phyloP scores from a whole-genome alignment of 139 green algal genomes.

The Picochlorum sp. region DNA sequence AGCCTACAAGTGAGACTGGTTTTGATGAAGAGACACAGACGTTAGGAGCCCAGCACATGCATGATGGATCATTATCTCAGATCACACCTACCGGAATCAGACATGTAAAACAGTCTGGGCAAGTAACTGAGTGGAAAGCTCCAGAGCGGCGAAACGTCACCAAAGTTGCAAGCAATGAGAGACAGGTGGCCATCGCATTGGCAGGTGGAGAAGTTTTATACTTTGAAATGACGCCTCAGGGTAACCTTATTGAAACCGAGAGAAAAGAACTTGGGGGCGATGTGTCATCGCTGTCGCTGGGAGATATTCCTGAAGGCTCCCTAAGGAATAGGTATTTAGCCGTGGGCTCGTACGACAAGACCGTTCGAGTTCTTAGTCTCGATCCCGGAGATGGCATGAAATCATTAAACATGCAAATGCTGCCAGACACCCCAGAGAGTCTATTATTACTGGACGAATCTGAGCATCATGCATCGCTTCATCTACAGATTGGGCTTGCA shows the following conservation, averaged over 20 bases:
- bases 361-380: constrained; percentile 79
- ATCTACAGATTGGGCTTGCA: constrained; percentile 70
- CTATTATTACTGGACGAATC: constrained; percentile 66
- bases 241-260: constrained; percentile 82
- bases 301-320: constrained; percentile 65
- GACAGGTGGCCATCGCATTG: constrained; percentile 79
- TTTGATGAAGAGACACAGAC: constrained; percentile 79
- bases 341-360: constrained; percentile 69
- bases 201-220: constrained; percentile 85
- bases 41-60: constrained; percentile 71
- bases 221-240: constrained; percentile 88
- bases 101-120: constrained; percentile 81
- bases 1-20: constrained; percentile 91
- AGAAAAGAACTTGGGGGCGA: constrained; percentile 90
- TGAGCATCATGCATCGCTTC: constrained; percentile 49
- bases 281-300: constrained; percentile 75
- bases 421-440: constrained; percentile 52
- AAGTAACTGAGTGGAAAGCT: constrained; percentile 94
- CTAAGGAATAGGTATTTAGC: constrained; percentile 77
- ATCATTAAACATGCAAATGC: constrained; percentile 34
- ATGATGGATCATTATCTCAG: constrained; percentile 89
- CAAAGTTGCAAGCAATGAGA: constrained; percentile 60
- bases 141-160: constrained; percentile 67
- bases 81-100: constrained; percentile 82
- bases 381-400: constrained; percentile 73